Evolutionary conservation across 208 protist genomes (phyloP).

Genomic region (Leptomonas pyrrhocoris): DNA sequence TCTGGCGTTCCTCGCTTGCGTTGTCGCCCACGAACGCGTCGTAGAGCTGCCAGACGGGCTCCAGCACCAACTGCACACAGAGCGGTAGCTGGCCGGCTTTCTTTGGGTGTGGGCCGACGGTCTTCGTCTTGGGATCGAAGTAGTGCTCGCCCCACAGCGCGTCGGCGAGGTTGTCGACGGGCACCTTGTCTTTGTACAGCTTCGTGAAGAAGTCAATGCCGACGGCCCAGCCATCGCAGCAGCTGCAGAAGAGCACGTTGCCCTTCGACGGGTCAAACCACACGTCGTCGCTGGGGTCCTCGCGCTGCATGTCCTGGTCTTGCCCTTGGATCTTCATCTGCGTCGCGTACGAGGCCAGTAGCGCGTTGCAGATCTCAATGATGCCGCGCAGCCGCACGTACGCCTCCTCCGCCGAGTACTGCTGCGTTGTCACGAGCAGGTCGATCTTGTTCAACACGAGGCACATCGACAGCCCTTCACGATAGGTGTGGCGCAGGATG

Average conservation of each 20-base stretch:
- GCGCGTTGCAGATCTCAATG: conserved; percentile 94
- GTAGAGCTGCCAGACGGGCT: conserved; percentile 97
- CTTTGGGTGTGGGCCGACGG: conserved; percentile 66
- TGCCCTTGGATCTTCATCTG: conserved; percentile 81
- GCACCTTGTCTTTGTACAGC: conserved; percentile 92
- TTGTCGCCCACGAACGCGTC: conserved; percentile 67
- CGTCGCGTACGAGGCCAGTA: conserved; percentile 82
- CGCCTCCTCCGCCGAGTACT: conserved; percentile 89
- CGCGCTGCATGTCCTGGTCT: conserved; percentile 80
- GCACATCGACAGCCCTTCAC: conserved; percentile 94
- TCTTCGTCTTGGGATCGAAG: conserved; percentile 94
- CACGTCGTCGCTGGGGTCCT: conserved; percentile 88
- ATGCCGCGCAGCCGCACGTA: conserved; percentile 94
- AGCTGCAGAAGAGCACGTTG: conserved; percentile 98
- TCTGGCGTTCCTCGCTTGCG: conserved; percentile 82
- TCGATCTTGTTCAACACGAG: conserved; percentile 99
- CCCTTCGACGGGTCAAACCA: conserved; percentile 96
- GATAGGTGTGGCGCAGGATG: conserved; percentile 96
- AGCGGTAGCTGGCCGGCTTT: conserved; percentile 88
- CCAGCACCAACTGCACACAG: conserved; percentile 96
- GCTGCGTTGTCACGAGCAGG: conserved; percentile 93
- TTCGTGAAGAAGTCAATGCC: conserved; percentile 88
- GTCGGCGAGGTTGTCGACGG: conserved; percentile 60
- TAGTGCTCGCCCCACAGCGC: conserved; percentile 98
- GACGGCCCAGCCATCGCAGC: conserved; percentile 94